These are phyloP conservation scores for Endoconidiophora laricicola DNA, from an alignment of 2,329 filamentous ascomycete species.

Conservation along the genomic window DNA sequence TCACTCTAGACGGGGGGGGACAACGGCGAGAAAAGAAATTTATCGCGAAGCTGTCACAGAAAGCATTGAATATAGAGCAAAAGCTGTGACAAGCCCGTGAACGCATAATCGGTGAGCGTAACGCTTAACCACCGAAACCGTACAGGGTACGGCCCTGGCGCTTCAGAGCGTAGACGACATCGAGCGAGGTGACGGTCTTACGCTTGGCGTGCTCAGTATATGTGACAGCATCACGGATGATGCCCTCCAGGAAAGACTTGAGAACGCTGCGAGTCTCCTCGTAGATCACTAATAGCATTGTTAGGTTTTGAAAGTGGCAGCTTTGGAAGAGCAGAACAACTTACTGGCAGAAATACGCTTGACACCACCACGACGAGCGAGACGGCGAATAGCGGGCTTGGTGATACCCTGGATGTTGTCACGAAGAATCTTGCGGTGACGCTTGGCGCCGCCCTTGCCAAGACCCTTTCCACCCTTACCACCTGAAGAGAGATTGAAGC, in stretches of 20 bases:
- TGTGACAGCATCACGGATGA: conserved; percentile 62
- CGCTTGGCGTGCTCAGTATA: conserved; percentile 70
- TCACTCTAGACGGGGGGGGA: neutral
- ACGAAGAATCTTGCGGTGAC: conserved; percentile 96
- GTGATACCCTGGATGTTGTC: conserved; percentile 99
- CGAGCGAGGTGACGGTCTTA: conserved; percentile 59
- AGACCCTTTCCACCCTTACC: conserved; percentile 96
- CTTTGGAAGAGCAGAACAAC: neutral
- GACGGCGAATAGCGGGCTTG: conserved; percentile 96
- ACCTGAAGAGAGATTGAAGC: conserved; percentile 25
- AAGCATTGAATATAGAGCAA: neutral
- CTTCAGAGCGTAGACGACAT: conserved; percentile 53
- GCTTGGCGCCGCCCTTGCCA: conserved; percentile 96
- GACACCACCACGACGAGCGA: conserved; percentile 97
- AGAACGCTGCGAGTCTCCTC: conserved; percentile 63
- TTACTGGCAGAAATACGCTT: conserved; percentile 89
- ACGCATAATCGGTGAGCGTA: neutral
- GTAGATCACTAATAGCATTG: conserved; percentile 42
- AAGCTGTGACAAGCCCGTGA: neutral
- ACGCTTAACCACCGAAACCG: conserved; percentile 69
- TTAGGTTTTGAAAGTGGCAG: neutral
- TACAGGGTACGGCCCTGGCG: conserved; percentile 63
- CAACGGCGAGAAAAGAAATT: conserved; percentile 13
- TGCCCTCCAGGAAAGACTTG: conserved; percentile 62
- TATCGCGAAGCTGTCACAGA: neutral